These are phyloP conservation scores for Ogataea zsoltii DNA, from an alignment of 805 yeast genomes.

Conservation along the genomic window DNA sequence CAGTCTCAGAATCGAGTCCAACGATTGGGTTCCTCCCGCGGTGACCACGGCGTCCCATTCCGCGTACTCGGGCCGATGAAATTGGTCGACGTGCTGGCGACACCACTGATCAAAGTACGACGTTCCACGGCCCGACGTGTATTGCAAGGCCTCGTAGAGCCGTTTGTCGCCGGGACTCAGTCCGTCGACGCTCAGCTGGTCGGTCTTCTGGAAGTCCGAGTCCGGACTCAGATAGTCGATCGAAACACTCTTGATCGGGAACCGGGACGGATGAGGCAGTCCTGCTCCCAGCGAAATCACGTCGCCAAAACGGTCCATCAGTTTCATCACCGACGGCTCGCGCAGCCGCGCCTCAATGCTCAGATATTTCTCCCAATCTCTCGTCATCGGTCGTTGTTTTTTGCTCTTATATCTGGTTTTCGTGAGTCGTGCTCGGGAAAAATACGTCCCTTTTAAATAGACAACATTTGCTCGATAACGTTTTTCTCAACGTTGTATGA, in stretches of 20 bases:
- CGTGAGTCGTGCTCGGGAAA: too few relatives aligned
- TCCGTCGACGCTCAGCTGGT: conserved; percentile 33
- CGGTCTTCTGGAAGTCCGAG: conserved; percentile 43
- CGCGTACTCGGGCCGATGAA: conserved; percentile 46
- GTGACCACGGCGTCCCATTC: conserved; percentile 74
- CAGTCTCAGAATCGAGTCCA: conserved; percentile 82
- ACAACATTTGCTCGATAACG: too few relatives aligned
- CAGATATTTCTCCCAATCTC: conserved; percentile 28
- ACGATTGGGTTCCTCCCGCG: conserved; percentile 86
- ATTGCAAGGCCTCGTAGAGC: conserved; percentile 51
- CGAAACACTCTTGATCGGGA: conserved; percentile 43
- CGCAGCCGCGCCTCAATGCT: conserved; percentile 31
- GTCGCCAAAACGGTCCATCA: conserved; percentile 26
- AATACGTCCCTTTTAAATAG: too few relatives aligned
- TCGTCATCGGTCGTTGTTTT: too few relatives aligned
- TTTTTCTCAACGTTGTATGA: too few relatives aligned
- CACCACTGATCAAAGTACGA: conserved; percentile 42
- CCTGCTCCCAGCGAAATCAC: conserved; percentile 58
- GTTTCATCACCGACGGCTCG: conserved; percentile 31
- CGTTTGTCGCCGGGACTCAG: conserved; percentile 24
- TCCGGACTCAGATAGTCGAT: conserved; percentile 39
- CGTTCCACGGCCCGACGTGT: conserved; percentile 51
- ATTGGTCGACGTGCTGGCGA: conserved; percentile 41
- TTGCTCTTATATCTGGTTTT: background rate
- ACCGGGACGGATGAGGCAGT: conserved; percentile 51